Conservation (phyloP, 2,329 filamentous ascomycete species). For the Zasmidium citrigriseum region DNA sequence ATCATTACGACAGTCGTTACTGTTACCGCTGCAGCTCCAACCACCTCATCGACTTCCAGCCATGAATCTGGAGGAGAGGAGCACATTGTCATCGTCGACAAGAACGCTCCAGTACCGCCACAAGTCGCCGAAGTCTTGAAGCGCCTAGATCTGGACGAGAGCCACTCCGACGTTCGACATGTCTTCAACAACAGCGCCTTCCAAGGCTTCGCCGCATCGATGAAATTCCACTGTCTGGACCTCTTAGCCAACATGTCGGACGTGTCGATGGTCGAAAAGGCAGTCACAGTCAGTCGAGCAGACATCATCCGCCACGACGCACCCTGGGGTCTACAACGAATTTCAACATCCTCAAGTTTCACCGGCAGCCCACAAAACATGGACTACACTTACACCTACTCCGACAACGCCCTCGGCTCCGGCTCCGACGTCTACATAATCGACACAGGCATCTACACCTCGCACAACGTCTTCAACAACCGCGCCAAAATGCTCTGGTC, state of each 20-base stretch:
- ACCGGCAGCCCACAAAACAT: slow-evolving; percentile 34
- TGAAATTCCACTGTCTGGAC: slow-evolving; percentile 43
- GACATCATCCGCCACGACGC: slow-evolving; percentile 34
- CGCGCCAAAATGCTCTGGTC: slow-evolving; percentile 45
- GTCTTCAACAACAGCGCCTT: slow-evolving; percentile 45
- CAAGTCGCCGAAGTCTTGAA: slow-evolving; percentile 39
- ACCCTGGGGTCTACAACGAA: slow-evolving; percentile 51
- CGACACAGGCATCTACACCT: slow-evolving; percentile 51
- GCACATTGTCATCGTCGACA: slow-evolving; percentile 42
- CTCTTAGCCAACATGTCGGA: slow-evolving; percentile 42
- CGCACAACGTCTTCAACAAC: slow-evolving; percentile 47
- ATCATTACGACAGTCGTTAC: neutral
- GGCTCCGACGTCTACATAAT: slow-evolving; percentile 52
- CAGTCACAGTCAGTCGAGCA: slow-evolving; percentile 26
- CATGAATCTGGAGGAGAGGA: slow-evolving; percentile 31
- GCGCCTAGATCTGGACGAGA: slow-evolving; percentile 37
- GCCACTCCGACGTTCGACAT: slow-evolving; percentile 41
- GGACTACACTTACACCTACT: slow-evolving; percentile 46
- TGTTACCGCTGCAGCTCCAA: neutral
- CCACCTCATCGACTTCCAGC: slow-evolving; percentile 6
- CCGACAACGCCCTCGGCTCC: slow-evolving; percentile 37
- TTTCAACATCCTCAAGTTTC: slow-evolving; percentile 37
- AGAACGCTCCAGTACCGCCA: slow-evolving; percentile 31
- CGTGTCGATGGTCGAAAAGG: slow-evolving; percentile 45
- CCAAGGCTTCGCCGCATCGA: slow-evolving; percentile 42